Evolutionary conservation across 495 filamentous ascomycete genomes (phyloP).

Genomic region (Podospora appendiculata): DNA sequence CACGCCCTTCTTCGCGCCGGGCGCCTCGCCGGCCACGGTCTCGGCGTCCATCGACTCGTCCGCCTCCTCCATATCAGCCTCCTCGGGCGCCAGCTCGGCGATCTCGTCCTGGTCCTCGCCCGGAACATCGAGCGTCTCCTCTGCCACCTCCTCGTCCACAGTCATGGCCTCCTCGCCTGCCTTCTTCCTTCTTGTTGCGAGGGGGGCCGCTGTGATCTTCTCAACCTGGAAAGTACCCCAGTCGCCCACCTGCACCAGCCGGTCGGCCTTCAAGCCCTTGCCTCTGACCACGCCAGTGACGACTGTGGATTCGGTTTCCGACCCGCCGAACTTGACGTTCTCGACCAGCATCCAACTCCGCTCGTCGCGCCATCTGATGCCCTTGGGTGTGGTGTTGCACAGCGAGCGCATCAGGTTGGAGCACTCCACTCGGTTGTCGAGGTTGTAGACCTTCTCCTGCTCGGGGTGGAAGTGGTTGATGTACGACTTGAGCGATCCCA

Average conservation of each 20-base stretch:
- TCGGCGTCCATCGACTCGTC: conserved; percentile 47
- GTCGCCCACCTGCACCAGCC: conserved; percentile 83
- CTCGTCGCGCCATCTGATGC: conserved; percentile 86
- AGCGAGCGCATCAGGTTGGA: conserved; percentile 81
- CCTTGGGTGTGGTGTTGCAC: conserved; percentile 85
- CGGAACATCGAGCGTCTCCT: conserved; percentile 56
- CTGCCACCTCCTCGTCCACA: conserved; percentile 48
- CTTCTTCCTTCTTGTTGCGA: conserved; percentile 46
- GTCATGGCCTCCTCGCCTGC: conserved; percentile 57
- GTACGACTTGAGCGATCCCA: conserved; percentile 76
- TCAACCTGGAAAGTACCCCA: conserved; percentile 95
- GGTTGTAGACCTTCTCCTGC: conserved; percentile 77
- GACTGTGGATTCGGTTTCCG: conserved; percentile 48
- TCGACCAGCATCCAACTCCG: conserved; percentile 92
- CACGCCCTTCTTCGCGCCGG: conserved; percentile 57
- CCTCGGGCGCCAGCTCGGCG: conserved; percentile 69
- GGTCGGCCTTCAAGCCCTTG: conserved; percentile 77
- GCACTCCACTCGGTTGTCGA: conserved; percentile 82
- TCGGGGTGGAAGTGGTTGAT: conserved; percentile 89
- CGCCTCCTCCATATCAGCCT: conserved; percentile 69
- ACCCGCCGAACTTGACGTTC: conserved; percentile 60
- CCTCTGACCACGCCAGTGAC: conserved; percentile 86
- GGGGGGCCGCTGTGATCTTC: conserved; percentile 68
- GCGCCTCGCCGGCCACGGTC: conserved; percentile 32
- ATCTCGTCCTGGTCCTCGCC: conserved; percentile 74